phyloP scores from a whole-genome alignment of 2,329 filamentous ascomycete species.

The Pseudogymnoascus sp. region DNA sequence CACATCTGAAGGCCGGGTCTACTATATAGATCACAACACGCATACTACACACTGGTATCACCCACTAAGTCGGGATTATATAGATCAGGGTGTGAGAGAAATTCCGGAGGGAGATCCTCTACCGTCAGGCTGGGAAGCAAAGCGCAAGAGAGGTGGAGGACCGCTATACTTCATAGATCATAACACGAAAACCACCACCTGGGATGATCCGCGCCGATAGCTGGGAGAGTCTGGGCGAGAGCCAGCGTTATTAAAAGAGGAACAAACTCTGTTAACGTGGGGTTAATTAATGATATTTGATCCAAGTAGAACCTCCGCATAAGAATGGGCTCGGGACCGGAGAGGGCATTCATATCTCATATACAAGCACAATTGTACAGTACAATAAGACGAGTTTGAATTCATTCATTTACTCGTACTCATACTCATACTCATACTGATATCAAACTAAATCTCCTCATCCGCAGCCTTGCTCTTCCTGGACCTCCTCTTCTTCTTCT shows the following conservation, averaged over 20 bases:
- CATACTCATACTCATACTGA: background rate
- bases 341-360: background rate
- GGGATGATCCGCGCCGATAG: constrained; percentile 74
- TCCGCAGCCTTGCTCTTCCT: constrained; percentile 28
- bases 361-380: background rate
- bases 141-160: constrained; percentile 96
- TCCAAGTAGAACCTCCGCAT: constrained; percentile 3
- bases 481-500: constrained; percentile 46
- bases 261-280: background rate
- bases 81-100: constrained; percentile 6
- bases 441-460: constrained; percentile 9
- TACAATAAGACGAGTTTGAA: constrained; percentile 2
- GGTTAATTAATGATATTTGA: background rate
- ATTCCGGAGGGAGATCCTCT: constrained; percentile 84
- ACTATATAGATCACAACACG: constrained; percentile 96
- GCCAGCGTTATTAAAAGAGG: no score
- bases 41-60: constrained; percentile 76
- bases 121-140: constrained; percentile 90
- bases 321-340: background rate
- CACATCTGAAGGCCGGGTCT: constrained; percentile 81
- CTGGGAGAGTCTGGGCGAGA: constrained; percentile 33
- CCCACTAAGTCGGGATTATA: background rate
- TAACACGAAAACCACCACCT: constrained; percentile 98
- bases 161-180: constrained; percentile 98
- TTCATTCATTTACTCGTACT: constrained; percentile 3